Conservation (phyloP, 768 basidiomycete genomes). For the Cyclocybe cylindracea region DNA sequence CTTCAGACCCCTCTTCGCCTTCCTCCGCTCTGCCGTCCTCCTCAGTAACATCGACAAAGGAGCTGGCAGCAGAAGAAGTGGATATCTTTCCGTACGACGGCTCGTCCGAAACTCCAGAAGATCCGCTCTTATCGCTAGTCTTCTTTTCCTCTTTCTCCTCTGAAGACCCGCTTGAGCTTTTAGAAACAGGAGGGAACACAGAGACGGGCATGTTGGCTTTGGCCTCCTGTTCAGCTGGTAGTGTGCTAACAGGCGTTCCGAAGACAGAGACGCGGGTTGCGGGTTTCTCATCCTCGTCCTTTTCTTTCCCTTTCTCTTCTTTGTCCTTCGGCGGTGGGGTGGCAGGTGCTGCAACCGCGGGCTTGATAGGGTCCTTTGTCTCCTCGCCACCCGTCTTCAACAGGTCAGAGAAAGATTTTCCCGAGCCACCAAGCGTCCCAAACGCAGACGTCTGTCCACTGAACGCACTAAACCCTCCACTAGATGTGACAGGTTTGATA, state of each 20-base stretch:
- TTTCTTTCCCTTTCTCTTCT: constrained; percentile 1
- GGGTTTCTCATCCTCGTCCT: neutral
- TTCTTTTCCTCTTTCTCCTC: constrained; percentile 3
- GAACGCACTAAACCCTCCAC: constrained; percentile 55
- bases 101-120: constrained; percentile 2
- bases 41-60: constrained; percentile 22
- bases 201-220: neutral
- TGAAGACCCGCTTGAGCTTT: neutral
- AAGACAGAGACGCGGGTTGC: constrained; percentile 12
- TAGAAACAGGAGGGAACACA: constrained; percentile 4
- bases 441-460: constrained; percentile 44
- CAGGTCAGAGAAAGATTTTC: constrained; percentile 60
- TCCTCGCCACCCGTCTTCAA: constrained; percentile 40
- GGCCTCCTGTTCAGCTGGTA: neutral
- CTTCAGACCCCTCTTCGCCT: constrained; percentile 29
- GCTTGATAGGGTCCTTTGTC: constrained; percentile 13
- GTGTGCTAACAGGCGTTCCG: neutral
- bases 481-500: neutral
- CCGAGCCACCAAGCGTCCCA: constrained; percentile 37
- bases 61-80: constrained; percentile 21
- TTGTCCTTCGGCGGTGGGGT: constrained; percentile 1
- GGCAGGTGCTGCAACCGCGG: neutral
- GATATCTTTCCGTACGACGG: constrained; percentile 13
- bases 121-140: neutral
- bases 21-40: constrained; percentile 1